phyloP scores from a whole-genome alignment of 2,329 filamentous ascomycete genomes.

The Coniella vitis region DNA sequence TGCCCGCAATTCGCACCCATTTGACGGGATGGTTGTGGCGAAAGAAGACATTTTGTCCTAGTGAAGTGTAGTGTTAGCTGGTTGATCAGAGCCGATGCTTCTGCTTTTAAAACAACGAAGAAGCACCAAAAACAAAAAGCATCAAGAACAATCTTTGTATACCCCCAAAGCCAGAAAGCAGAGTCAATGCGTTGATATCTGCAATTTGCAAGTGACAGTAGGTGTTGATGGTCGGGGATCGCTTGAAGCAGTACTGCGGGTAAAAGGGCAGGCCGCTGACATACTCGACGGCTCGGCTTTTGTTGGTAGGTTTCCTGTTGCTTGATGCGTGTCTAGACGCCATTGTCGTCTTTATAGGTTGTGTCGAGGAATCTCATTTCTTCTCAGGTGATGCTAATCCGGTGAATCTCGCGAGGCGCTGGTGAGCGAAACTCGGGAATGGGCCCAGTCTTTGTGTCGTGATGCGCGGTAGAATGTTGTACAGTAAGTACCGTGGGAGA shows the following conservation, averaged over 20 bases:
- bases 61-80: conserved; percentile 26
- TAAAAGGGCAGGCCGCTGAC: conserved; percentile 35
- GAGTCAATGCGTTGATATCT: conserved; percentile 43
- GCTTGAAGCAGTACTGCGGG: conserved; percentile 56
- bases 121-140: no score
- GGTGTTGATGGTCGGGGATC: conserved; percentile 52
- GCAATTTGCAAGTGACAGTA: conserved; percentile 51
- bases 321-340: not conserved
- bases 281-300: not conserved
- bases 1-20: conserved; percentile 65
- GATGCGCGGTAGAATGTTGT: no score
- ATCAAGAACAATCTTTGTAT: not conserved
- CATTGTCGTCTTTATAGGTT: no score
- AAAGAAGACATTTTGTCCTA: conserved; percentile 55
- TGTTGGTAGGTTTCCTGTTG: not conserved
- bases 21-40: conserved; percentile 68
- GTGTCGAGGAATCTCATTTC: no score
- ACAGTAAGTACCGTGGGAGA: no score
- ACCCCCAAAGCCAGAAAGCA: conserved; percentile 34
- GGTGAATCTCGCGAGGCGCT: no score
- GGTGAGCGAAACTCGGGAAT: no score
- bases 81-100: not conserved
- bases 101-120: no score
- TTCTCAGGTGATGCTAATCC: no score
- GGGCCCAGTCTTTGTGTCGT: no score